Evolutionary conservation across 306 rosid genomes (phyloP).

Genomic region (Dryas drummondii): DNA sequence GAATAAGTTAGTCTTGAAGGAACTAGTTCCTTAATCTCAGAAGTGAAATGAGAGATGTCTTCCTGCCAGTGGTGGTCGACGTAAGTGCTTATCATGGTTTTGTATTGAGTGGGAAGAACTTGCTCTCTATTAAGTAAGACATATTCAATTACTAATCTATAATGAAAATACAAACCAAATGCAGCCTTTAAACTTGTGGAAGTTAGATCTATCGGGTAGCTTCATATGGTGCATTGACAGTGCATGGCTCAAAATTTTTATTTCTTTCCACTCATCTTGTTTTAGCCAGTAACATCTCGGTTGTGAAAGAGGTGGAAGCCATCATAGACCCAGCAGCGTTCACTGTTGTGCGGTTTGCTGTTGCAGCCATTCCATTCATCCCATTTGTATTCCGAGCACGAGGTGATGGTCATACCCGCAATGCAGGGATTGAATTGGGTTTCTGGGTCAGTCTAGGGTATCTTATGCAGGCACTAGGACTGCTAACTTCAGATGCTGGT

Average conservation of each 20-base stretch:
- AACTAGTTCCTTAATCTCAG: no score
- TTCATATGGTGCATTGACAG: not conserved
- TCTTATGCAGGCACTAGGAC: constrained; percentile 74
- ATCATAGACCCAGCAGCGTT: constrained; percentile 66
- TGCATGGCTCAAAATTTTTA: not conserved
- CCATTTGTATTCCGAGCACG: constrained; percentile 56
- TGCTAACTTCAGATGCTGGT: constrained; percentile 77
- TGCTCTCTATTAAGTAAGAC: not conserved
- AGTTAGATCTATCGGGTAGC: not conserved
- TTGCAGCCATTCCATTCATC: constrained; percentile 61
- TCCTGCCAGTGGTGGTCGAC: not conserved
- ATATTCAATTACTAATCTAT: not conserved
- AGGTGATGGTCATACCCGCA: constrained; percentile 45
- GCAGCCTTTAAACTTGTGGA: not conserved
- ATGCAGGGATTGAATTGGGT: constrained; percentile 81
- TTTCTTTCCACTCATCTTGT: constrained; percentile 13
- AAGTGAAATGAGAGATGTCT: no score
- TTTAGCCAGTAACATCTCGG: constrained; percentile 71
- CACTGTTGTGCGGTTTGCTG: constrained; percentile 63
- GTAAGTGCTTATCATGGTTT: not conserved
- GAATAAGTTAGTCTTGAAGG: no score
- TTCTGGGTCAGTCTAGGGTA: constrained; percentile 81
- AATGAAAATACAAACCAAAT: not conserved
- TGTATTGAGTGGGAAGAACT: not conserved
- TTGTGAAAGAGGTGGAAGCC: constrained; percentile 73